Conservation (phyloP, 352 stramenopile genomes). For the Phytopythium delawarense region DNA sequence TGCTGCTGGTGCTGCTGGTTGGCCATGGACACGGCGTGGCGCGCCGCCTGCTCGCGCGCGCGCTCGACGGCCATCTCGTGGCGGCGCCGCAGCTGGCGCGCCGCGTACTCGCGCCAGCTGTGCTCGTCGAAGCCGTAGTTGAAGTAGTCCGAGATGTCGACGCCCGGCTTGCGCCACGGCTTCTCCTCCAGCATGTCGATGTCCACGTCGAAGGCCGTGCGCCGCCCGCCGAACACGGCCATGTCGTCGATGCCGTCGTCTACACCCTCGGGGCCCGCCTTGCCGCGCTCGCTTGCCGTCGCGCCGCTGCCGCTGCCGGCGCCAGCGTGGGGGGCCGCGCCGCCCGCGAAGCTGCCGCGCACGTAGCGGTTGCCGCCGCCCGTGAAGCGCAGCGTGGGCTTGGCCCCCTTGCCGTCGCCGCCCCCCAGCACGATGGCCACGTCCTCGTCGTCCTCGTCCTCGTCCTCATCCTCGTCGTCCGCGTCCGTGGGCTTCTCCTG, state of each 20-base stretch:
- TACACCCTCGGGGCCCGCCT: constrained; percentile 7
- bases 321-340: constrained; percentile 16
- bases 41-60: constrained; percentile 73
- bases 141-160: constrained; percentile 93
- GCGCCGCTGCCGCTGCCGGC: background rate
- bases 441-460: constrained; percentile 82
- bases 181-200: constrained; percentile 91
- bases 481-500: constrained; percentile 4
- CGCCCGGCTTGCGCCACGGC: constrained; percentile 87
- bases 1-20: constrained; percentile 35
- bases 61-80: constrained; percentile 74
- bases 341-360: constrained; percentile 44
- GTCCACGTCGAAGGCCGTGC: constrained; percentile 90
- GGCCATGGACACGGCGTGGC: constrained; percentile 57
- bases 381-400: constrained; percentile 79
- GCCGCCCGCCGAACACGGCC: constrained; percentile 70
- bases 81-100: constrained; percentile 64
- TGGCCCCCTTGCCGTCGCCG: constrained; percentile 51
- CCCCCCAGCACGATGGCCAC: constrained; percentile 72
- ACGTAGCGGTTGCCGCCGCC: constrained; percentile 73
- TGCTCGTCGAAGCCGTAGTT: constrained; percentile 93
- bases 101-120: constrained; percentile 76
- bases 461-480: constrained; percentile 56
- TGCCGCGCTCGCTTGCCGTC: constrained; percentile 2
- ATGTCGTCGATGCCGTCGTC: constrained; percentile 63